Evolutionary conservation across 768 basidiomycete species (phyloP).

Genomic region (Kwoniella botswanensis): DNA sequence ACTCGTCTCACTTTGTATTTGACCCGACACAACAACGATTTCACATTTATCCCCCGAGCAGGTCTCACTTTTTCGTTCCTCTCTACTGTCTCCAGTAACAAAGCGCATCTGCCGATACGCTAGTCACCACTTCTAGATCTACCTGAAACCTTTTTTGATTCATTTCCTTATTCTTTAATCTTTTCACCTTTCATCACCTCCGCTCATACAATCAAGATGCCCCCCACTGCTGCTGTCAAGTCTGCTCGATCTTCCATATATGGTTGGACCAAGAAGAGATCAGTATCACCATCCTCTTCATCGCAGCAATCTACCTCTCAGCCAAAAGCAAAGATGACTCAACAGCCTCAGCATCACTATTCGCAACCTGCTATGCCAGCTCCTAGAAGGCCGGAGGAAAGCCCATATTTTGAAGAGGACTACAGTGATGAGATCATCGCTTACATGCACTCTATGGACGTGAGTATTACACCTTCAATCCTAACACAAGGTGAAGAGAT

Average conservation of each 20-base stretch:
- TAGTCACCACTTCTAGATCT: background rate
- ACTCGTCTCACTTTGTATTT: constrained; percentile 10
- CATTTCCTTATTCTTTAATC: constrained; percentile 19
- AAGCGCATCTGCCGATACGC: constrained; percentile 1
- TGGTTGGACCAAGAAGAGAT: constrained; percentile 46
- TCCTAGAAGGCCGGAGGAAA: constrained; percentile 38
- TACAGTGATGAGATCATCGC: constrained; percentile 88
- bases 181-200: constrained; percentile 16
- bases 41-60: constrained; percentile 24
- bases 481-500: background rate
- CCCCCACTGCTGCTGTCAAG: constrained; percentile 42
- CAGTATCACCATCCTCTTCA: constrained; percentile 34
- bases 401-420: constrained; percentile 83
- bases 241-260: constrained; percentile 40
- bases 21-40: constrained; percentile 4
- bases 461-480: constrained; percentile 61
- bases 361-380: constrained; percentile 14
- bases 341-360: constrained; percentile 21
- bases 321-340: constrained; percentile 28
- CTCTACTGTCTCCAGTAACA: background rate
- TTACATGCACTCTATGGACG: constrained; percentile 99
- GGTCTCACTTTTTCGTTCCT: constrained; percentile 27
- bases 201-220: constrained; percentile 36
- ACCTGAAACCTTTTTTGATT: background rate
- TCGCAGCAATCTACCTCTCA: constrained; percentile 18